Evolutionary conservation across 2,329 filamentous ascomycete genomes (phyloP).

Genomic region (Colletotrichum phormii): DNA sequence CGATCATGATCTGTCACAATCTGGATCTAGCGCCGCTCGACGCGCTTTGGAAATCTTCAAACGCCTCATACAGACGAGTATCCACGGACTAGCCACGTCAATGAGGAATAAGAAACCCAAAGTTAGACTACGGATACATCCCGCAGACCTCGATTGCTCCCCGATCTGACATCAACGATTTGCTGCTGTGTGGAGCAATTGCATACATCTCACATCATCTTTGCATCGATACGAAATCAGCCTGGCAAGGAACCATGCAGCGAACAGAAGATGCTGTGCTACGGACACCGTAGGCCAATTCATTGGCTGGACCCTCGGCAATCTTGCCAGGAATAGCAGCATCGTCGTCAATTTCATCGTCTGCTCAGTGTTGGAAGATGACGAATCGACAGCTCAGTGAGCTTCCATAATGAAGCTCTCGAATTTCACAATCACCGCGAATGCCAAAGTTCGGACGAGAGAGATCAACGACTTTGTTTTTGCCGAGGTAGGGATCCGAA

Average conservation of each 20-base stretch:
- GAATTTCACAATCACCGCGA: not conserved
- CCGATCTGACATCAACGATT: not conserved
- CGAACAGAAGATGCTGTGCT: not conserved
- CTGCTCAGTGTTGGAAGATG: not conserved
- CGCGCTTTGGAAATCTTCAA: slow-evolving; percentile 14
- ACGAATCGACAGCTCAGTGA: not conserved
- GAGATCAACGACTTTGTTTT: not conserved
- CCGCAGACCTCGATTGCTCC: not conserved
- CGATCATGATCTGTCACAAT: slow-evolving; percentile 39
- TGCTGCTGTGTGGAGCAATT: slow-evolving; percentile 2
- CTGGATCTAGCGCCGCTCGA: slow-evolving; percentile 24
- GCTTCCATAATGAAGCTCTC: not conserved
- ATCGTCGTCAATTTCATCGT: not conserved
- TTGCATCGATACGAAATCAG: slow-evolving; percentile 11
- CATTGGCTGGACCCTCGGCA: not conserved
- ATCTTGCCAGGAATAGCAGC: not conserved
- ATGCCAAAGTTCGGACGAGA: slow-evolving; percentile 15
- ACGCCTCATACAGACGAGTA: slow-evolving; percentile 16
- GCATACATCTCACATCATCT: slow-evolving; percentile 4
- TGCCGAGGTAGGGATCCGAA: not conserved
- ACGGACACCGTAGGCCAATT: not conserved
- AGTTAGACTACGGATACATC: not conserved
- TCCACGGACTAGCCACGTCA: slow-evolving; percentile 7
- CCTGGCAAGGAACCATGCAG: not conserved
- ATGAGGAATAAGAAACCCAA: not conserved